Conservation (phyloP, 2,329 filamentous ascomycete genomes). For the Alternaria ethzedia region DNA sequence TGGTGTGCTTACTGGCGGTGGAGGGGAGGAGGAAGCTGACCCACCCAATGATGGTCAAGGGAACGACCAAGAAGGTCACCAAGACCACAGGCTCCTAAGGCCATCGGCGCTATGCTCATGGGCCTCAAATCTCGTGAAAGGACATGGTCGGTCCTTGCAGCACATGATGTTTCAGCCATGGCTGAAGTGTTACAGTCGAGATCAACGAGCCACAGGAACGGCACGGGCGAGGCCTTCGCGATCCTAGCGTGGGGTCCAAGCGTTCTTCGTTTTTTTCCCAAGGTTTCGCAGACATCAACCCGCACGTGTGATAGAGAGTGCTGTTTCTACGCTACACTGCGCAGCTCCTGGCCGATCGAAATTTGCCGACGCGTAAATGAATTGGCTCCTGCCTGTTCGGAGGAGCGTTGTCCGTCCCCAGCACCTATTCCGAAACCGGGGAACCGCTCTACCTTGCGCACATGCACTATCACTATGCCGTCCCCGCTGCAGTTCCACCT, state of each 20-base stretch:
- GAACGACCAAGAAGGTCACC: slow-evolving; percentile 1
- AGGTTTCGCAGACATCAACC: slow-evolving; percentile 23
- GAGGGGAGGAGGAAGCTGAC: background rate
- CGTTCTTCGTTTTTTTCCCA: slow-evolving; percentile 13
- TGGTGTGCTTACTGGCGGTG: slow-evolving; percentile 22
- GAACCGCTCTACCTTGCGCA: slow-evolving; percentile 21
- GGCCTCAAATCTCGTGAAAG: slow-evolving; percentile 21
- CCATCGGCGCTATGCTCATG: slow-evolving; percentile 19
- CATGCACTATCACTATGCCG: slow-evolving; percentile 24
- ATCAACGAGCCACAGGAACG: slow-evolving; percentile 19
- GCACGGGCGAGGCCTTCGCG: slow-evolving; percentile 6
- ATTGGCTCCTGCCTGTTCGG: slow-evolving; percentile 29
- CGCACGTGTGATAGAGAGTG: slow-evolving; percentile 9
- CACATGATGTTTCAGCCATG: slow-evolving; percentile 25
- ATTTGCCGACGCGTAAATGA: slow-evolving; percentile 38
- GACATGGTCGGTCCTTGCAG: slow-evolving; percentile 10
- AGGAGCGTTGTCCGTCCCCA: slow-evolving; percentile 30
- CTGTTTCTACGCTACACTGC: slow-evolving; percentile 20
- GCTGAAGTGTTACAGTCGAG: slow-evolving; percentile 10
- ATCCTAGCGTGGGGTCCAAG: slow-evolving; percentile 19
- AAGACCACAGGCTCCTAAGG: slow-evolving; percentile 2
- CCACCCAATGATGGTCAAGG: slow-evolving; percentile 22
- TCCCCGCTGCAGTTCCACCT: slow-evolving; percentile 40
- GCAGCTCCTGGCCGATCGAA: slow-evolving; percentile 24
- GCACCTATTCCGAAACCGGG: slow-evolving; percentile 21